Percentiles rank a stretch among this genome's conserved stretches.
phyloP scores from a whole-genome alignment of 2,329 filamentous ascomycete genomes.

The Botrytis aclada region DNA sequence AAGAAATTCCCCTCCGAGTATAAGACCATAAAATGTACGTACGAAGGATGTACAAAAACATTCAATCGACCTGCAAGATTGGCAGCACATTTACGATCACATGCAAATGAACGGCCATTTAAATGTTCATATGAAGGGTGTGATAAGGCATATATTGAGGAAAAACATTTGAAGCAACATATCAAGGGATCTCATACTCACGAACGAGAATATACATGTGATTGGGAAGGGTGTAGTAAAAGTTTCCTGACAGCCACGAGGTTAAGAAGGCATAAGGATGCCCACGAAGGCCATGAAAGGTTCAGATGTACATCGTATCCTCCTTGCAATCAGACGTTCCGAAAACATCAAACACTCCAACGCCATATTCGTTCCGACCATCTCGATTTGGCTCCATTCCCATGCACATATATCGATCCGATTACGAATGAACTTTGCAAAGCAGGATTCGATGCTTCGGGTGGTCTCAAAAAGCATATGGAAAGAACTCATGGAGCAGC shows the following conservation, averaged over 20 bases:
- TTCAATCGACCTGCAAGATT: constrained; percentile 86
- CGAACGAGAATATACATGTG: constrained; percentile 67
- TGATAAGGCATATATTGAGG: constrained; percentile 79
- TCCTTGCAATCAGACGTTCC: constrained; percentile 73
- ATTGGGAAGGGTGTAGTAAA: constrained; percentile 71
- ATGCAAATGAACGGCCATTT: constrained; percentile 81
- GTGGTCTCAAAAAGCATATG: constrained; percentile 68
- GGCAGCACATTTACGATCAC: constrained; percentile 75
- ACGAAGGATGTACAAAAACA: constrained; percentile 70
- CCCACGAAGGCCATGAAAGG: constrained; percentile 73
- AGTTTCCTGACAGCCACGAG: constrained; percentile 77
- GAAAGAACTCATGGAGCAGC: constrained; percentile 63
- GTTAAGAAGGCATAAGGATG: constrained; percentile 71
- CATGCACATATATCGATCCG: constrained; percentile 60
- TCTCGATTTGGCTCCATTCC: constrained; percentile 66
- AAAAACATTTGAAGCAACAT: constrained; percentile 83
- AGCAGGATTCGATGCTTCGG: constrained; percentile 69
- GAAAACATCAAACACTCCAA: constrained; percentile 82
- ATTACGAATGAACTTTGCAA: constrained; percentile 56
- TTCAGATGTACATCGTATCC: constrained; percentile 69
- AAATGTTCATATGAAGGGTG: constrained; percentile 68
- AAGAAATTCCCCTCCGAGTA: constrained; percentile 63
- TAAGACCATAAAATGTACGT: constrained; percentile 75
- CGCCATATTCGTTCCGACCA: constrained; percentile 79
- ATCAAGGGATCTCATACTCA: constrained; percentile 76